Conservation (phyloP, 768 basidiomycete species). For the Boletellus emodensis region DNA sequence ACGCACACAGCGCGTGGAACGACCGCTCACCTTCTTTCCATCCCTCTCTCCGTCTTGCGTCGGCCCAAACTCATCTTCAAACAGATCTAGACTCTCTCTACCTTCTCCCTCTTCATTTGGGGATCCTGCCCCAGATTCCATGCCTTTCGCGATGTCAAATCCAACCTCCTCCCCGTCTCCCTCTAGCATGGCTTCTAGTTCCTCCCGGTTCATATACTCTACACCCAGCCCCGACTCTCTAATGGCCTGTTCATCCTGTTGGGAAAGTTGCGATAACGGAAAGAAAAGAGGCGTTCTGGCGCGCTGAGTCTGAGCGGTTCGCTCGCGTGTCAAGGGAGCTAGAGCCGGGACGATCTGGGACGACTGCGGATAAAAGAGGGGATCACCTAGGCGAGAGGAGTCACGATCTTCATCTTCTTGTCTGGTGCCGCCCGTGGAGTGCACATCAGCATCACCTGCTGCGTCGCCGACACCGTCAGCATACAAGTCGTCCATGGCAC, state of each 20-base stretch:
- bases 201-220: constrained; percentile 60
- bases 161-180: constrained; percentile 34
- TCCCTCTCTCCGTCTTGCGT: constrained; percentile 27
- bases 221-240: constrained; percentile 61
- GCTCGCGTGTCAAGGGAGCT: neutral
- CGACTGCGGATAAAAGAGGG: constrained; percentile 24
- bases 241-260: constrained; percentile 48
- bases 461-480: neutral
- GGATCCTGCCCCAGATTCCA: neutral
- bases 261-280: constrained; percentile 60
- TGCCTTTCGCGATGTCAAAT: constrained; percentile 15
- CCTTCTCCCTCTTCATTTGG: constrained; percentile 8
- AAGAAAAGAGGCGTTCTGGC: constrained; percentile 34
- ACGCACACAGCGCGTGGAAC: neutral
- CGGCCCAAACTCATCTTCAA: constrained; percentile 33
- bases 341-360: constrained; percentile 18
- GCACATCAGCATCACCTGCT: constrained; percentile 1
- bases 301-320: constrained; percentile 6
- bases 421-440: neutral
- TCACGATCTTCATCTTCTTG: neutral
- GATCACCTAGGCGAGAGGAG: constrained; percentile 8
- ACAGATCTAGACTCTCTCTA: constrained; percentile 26
- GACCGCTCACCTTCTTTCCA: constrained; percentile 23
- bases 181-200: constrained; percentile 46
- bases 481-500: constrained; percentile 9